phyloP scores from a whole-genome alignment of 805 yeast species.

The Peterozyma toletana region DNA sequence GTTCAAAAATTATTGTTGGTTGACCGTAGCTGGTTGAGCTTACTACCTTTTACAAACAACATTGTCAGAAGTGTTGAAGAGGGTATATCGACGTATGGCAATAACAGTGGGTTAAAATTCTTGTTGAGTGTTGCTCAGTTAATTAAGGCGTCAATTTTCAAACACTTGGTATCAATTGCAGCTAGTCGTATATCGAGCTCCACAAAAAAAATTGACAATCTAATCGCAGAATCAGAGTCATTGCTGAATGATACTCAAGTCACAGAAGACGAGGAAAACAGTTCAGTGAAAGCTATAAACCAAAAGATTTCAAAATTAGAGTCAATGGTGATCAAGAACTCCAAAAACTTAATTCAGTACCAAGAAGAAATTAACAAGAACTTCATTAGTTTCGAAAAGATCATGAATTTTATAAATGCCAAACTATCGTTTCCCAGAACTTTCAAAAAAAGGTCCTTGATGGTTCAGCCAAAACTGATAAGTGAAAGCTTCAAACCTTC shows the following conservation, averaged over 20 bases:
- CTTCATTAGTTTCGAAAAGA: conserved; percentile 2
- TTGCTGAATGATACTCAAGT: too few relatives aligned
- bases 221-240: background rate
- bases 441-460: conserved; percentile 5
- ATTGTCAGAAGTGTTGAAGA: conserved; percentile 1
- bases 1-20: conserved; percentile 6
- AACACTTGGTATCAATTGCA: conserved; percentile 3
- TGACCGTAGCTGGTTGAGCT: conserved; percentile 8
- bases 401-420: conserved; percentile 4
- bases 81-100: background rate
- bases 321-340: background rate
- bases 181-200: conserved; percentile 1
- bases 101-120: background rate
- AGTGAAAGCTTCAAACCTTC: conserved; percentile 8
- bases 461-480: conserved; percentile 1
- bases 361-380: background rate
- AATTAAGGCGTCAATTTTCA: conserved; percentile 3
- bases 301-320: background rate
- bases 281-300: too few relatives aligned
- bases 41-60: conserved; percentile 6
- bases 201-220: background rate
- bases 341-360: background rate
- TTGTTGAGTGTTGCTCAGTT: conserved; percentile 2
- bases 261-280: too few relatives aligned
- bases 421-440: conserved; percentile 7